Conservation (phyloP, 768 basidiomycete species). For the Rhizopogon roseolus region DNA sequence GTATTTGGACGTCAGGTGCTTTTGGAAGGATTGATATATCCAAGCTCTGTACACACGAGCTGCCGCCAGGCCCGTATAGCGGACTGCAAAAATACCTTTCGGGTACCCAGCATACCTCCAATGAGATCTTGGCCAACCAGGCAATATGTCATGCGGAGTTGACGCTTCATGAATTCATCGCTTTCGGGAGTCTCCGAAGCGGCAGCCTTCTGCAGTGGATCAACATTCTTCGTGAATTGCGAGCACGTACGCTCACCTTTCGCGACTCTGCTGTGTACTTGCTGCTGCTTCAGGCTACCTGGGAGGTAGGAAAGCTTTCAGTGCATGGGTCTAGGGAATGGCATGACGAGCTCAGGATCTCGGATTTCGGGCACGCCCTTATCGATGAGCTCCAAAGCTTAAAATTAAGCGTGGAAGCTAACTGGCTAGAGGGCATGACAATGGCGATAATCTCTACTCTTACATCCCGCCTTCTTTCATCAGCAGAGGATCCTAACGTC, state of each 20-base stretch:
- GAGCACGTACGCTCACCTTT: slow-evolving; percentile 30
- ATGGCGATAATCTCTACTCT: slow-evolving; percentile 26
- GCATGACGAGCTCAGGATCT: slow-evolving; percentile 30
- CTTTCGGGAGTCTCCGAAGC: slow-evolving; percentile 37
- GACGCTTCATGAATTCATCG: slow-evolving; percentile 35
- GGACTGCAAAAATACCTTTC: slow-evolving; percentile 32
- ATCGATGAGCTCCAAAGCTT: slow-evolving; percentile 27
- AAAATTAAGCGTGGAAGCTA: slow-evolving; percentile 26
- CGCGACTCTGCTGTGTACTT: slow-evolving; percentile 31
- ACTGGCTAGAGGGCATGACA: slow-evolving; percentile 30
- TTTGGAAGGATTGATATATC: slow-evolving; percentile 12
- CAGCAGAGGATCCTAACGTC: slow-evolving; percentile 8
- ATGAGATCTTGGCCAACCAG: slow-evolving; percentile 39
- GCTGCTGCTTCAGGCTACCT: slow-evolving; percentile 35
- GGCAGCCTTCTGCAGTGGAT: slow-evolving; percentile 40
- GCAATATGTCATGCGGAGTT: slow-evolving; percentile 31
- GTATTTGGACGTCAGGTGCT: slow-evolving; percentile 9
- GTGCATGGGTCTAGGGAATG: slow-evolving; percentile 21
- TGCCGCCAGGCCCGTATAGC: slow-evolving; percentile 29
- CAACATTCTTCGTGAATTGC: slow-evolving; percentile 39
- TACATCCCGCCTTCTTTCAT: slow-evolving; percentile 28
- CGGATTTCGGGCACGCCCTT: slow-evolving; percentile 28
- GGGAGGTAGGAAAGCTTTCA: slow-evolving; percentile 30
- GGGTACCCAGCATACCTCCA: slow-evolving; percentile 33
- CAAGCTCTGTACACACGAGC: slow-evolving; percentile 22